Evolutionary conservation across 306 rosid species (phyloP).

Genomic region (Gastrolobium villosum): DNA sequence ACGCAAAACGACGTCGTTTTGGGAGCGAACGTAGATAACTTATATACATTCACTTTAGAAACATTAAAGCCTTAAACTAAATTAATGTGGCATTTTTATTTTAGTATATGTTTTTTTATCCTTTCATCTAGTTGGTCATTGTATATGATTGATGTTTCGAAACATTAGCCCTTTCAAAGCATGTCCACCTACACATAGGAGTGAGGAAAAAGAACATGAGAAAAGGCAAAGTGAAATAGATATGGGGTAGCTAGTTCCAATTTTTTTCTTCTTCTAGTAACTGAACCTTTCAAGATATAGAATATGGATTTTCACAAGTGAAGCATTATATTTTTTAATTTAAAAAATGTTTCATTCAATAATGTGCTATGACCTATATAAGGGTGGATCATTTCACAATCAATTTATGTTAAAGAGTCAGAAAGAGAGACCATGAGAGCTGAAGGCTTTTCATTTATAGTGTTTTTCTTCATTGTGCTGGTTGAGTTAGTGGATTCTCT

Average conservation of each 20-base stretch:
- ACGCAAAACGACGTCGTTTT: too few relatives aligned
- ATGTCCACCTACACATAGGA: slow-evolving; percentile 22
- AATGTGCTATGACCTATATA: slow-evolving; percentile 4
- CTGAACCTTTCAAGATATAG: slow-evolving; percentile 24
- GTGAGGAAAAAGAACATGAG: slow-evolving; percentile 40
- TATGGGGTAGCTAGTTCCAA: slow-evolving; percentile 8
- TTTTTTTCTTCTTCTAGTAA: not conserved
- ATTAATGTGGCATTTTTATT: not conserved
- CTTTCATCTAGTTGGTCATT: slow-evolving; percentile 1
- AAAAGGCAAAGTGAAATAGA: slow-evolving; percentile 45
- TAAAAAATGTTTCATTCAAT: slow-evolving; percentile 18
- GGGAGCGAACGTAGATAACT: too few relatives aligned
- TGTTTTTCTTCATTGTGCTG: slow-evolving; percentile 23
- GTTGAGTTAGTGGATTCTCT: slow-evolving; percentile 45
- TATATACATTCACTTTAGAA: too few relatives aligned
- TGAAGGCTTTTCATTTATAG: slow-evolving; percentile 6
- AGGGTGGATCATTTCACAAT: slow-evolving; percentile 24
- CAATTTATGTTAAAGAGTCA: slow-evolving; percentile 11
- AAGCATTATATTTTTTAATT: not conserved
- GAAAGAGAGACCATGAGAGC: slow-evolving; percentile 41
- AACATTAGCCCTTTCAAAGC: slow-evolving; percentile 21
- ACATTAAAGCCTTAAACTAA: too few relatives aligned
- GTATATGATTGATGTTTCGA: not conserved
- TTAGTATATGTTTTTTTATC: not conserved
- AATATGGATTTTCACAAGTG: not conserved